phyloP scores from a whole-genome alignment of 176 grass and related monocot genomes.

The Thalia dealbata region DNA sequence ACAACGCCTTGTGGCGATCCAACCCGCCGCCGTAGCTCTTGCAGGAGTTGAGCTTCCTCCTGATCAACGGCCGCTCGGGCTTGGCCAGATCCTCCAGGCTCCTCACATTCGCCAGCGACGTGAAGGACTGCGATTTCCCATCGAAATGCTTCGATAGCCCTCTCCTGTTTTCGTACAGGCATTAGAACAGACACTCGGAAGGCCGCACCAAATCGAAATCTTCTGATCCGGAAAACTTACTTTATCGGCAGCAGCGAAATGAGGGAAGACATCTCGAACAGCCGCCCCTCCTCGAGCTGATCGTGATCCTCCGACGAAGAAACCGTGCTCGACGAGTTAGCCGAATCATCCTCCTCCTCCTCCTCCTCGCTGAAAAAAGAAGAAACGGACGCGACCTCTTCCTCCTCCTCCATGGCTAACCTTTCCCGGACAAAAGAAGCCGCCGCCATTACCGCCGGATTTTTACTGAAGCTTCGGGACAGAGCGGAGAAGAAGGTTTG shows the following conservation, averaged over 20 bases:
- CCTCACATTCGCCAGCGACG: conserved; percentile 1
- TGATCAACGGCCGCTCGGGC: background rate
- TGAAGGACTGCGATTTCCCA: conserved; percentile 11
- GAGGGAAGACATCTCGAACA: conserved; percentile 16
- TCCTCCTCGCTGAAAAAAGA: background rate
- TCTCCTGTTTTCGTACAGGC: background rate
- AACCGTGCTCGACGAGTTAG: background rate
- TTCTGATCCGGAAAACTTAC: conserved; percentile 1
- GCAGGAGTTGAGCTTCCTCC: background rate
- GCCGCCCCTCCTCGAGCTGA: conserved; percentile 2
- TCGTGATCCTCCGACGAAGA: background rate
- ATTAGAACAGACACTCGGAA: background rate
- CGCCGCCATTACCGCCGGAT: background rate
- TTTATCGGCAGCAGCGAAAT: conserved; percentile 4
- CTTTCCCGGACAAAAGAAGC: background rate
- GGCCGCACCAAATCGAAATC: background rate
- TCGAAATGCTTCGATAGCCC: conserved; percentile 17
- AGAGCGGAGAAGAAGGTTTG: background rate
- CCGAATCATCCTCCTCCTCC: background rate
- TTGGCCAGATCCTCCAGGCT: conserved; percentile 9
- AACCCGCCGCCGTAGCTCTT: background rate
- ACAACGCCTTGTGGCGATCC: background rate
- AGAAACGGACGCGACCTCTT: background rate
- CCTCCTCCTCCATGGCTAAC: background rate
- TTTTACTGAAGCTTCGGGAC: background rate